These are phyloP conservation scores for Boechera stricta DNA, from an alignment of 345 rosid species.

Conservation along the genomic window DNA sequence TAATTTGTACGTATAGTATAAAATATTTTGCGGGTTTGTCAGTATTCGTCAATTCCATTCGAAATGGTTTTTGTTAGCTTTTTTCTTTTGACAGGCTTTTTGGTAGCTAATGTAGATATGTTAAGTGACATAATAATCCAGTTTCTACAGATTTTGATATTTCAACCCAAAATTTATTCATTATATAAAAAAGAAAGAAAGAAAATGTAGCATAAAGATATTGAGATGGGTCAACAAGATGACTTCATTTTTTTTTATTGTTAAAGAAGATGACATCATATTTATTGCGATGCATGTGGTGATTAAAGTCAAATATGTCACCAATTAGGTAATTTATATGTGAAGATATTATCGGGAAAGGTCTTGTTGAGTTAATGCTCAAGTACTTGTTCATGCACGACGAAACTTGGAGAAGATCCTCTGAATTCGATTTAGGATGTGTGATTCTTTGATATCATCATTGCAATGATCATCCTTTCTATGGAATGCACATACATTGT, in stretches of 20 bases:
- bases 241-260: neutral
- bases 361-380: conserved; percentile 8
- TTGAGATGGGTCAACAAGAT: neutral
- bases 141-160: neutral
- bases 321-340: neutral
- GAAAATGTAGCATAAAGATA: neutral
- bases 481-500: neutral
- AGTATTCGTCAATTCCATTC: too few species aligned
- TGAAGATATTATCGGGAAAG: conserved; percentile 17
- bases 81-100: too few species aligned
- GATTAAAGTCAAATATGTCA: conserved; percentile 23
- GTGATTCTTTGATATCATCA: conserved; percentile 15
- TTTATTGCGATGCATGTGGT: conserved; percentile 40
- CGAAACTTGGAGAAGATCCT: conserved; percentile 33
- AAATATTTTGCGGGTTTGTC: too few species aligned
- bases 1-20: too few species aligned
- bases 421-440: conserved; percentile 16
- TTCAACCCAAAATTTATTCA: neutral
- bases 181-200: neutral
- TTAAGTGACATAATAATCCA: neutral
- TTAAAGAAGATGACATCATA: neutral
- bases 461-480: neutral
- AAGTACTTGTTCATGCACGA: conserved; percentile 28
- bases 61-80: too few species aligned
- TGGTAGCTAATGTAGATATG: neutral